Evolutionary conservation across 805 yeast species (phyloP), one percentile per base, ranked within the genome.

Genomic region (Hanseniaspora thailandica): DNA sequence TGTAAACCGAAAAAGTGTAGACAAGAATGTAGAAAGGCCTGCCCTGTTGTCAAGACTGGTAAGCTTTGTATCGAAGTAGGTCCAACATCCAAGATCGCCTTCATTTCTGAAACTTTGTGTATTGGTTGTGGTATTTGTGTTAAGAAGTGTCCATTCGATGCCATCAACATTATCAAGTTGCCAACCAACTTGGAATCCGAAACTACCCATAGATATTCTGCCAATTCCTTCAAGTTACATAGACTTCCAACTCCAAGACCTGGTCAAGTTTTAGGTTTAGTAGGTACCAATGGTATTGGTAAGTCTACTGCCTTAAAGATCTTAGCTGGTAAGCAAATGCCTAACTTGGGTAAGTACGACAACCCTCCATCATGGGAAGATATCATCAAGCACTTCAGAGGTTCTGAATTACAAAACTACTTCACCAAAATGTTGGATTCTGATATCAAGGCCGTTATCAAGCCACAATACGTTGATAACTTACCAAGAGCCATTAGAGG

Each of bases 111-210:
- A 68, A 86, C 74, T 38, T 74, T 93, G 66, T 93, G 98, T 77
- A 90, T 93, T 62, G 98, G 98, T 68, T 93, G 98, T 76, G 98
- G 98, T 88, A 93, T 93, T 62, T 93, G 98, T 78, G 96, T 89
- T 51, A 93, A 93, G 71, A 93, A 88, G 68, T 93, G 98, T 72
- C 98, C 98, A 30, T 93, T 93, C 66, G 96, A 90, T 64, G 98
- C 98, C 58, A 89, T 93, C 64, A 84, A 79, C 65, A 93, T 93
- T 66, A 93, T 93, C 74, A 93, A 93, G 66, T 76, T 93, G 68
- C 98, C 98, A 59, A 90, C 97, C 17, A 89, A 93, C 69, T 76
- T 93, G 66, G 97, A 90, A 52, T 72, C 75, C 47, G 90, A 93
- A 69, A 94, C 89, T 54, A 88, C 97, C 36, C 97, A 93, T 70